Evolutionary conservation across 495 filamentous ascomycete species (phyloP).

Genomic region (Xylaria curta): DNA sequence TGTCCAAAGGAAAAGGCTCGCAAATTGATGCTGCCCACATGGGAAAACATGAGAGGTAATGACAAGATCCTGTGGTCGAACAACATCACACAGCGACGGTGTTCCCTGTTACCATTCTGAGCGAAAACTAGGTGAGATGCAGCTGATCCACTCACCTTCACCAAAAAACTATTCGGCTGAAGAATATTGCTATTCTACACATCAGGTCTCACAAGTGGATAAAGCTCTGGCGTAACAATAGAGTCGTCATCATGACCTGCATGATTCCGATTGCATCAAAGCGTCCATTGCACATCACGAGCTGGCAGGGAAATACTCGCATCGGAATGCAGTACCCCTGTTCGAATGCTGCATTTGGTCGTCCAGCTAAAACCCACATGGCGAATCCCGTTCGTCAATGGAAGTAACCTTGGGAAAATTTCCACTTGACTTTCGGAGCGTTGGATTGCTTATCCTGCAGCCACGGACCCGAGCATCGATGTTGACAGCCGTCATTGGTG

Average conservation of each 20-base stretch:
- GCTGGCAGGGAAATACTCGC: conserved; percentile 1
- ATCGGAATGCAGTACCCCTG: conserved; percentile 3
- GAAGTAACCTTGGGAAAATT: background rate
- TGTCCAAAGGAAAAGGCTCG: background rate
- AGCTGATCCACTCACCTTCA: conserved; percentile 9
- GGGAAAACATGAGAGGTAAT: background rate
- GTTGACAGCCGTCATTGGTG: conserved; percentile 28
- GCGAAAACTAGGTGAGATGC: background rate
- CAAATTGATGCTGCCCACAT: background rate
- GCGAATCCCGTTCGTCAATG: conserved; percentile 19
- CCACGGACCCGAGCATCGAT: conserved; percentile 25
- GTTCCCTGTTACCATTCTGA: background rate
- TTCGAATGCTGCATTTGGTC: conserved; percentile 6
- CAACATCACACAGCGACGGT: background rate
- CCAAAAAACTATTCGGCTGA: background rate
- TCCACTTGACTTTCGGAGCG: conserved; percentile 16
- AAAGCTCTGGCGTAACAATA: conserved; percentile 13
- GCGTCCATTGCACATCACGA: conserved; percentile 6
- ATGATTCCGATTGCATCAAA: conserved; percentile 19
- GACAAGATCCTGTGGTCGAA: background rate
- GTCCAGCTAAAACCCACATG: conserved; percentile 8
- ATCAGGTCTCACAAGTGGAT: conserved; percentile 15
- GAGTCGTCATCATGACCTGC: conserved; percentile 19
- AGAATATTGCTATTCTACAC: background rate
- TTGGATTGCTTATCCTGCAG: conserved; percentile 21